phyloP scores from a whole-genome alignment of 2,329 filamentous ascomycete species.

The Thelonectria rubi region DNA sequence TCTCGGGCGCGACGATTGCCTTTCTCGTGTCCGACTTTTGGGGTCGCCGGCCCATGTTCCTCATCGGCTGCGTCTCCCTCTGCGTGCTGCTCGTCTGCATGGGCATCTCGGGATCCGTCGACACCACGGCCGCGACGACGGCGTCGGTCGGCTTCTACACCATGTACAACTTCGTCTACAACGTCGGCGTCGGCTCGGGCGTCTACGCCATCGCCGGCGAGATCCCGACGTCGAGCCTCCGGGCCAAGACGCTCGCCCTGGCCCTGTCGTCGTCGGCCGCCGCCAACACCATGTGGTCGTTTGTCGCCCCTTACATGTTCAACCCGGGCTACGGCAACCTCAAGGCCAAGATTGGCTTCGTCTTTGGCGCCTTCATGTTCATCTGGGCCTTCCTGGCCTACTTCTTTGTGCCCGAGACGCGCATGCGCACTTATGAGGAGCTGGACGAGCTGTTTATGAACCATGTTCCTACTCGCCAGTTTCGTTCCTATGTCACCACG shows the following conservation, averaged over 20 bases:
- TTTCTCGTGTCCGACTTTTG: conserved; percentile 41
- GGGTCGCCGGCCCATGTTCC: conserved; percentile 44
- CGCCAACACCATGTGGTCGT: conserved; percentile 53
- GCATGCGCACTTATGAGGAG: conserved; percentile 41
- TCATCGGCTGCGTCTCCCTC: conserved; percentile 38
- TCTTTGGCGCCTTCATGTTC: conserved; percentile 50
- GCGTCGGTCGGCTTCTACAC: conserved; percentile 48
- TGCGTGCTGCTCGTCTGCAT: conserved; percentile 40
- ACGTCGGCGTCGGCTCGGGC: conserved; percentile 52
- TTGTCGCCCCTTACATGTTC: conserved; percentile 58
- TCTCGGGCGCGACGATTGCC: conserved; percentile 41
- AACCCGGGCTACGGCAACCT: conserved; percentile 48
- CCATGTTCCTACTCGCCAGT: conserved; percentile 35
- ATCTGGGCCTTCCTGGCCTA: conserved; percentile 51
- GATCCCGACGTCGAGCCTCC: conserved; percentile 53
- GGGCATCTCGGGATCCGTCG: conserved; percentile 41
- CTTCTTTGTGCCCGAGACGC: conserved; percentile 59
- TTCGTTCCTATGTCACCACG: conserved; percentile 36
- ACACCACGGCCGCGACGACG: conserved; percentile 36
- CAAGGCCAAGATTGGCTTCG: conserved; percentile 53
- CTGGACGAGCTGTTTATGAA: conserved; percentile 44
- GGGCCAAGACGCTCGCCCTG: conserved; percentile 55
- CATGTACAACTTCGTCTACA: conserved; percentile 53
- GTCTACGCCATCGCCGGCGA: conserved; percentile 56
- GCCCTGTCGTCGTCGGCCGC: conserved; percentile 54